phyloP scores from a whole-genome alignment of 495 filamentous ascomycete genomes.

The Acidiella bohemica region DNA sequence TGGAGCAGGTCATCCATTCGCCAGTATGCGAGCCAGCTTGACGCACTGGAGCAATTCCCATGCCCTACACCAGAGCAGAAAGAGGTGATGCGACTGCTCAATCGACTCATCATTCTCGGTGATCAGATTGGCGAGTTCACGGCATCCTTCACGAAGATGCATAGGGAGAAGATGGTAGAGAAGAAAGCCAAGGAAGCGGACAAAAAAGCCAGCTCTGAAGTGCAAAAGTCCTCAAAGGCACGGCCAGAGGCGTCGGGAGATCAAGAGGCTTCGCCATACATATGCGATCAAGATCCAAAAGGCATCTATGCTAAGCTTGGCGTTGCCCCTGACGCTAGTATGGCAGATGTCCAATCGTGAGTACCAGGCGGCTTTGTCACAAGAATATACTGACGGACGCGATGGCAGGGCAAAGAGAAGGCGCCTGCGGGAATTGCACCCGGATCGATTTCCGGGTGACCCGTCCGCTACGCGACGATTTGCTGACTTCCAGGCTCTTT shows the following conservation, averaged over 20 bases:
- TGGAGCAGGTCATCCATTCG: conserved; percentile 5
- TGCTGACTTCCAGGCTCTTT: conserved; percentile 2
- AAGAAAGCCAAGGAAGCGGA: not conserved
- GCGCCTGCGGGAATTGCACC: not conserved
- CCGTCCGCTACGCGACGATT: not conserved
- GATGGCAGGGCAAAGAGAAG: not conserved
- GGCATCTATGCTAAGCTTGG: conserved; percentile 7
- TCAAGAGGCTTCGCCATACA: too few species aligned
- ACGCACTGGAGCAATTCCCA: not conserved
- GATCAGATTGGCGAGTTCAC: conserved; percentile 3
- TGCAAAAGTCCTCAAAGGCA: too few species aligned
- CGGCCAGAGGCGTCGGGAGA: too few species aligned
- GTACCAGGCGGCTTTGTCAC: too few species aligned
- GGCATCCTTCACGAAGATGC: not conserved
- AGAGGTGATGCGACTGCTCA: conserved; percentile 6
- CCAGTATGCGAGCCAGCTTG: not conserved
- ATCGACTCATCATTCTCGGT: conserved; percentile 3
- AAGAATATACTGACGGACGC: not conserved
- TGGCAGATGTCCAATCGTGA: not conserved
- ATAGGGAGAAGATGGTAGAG: not conserved
- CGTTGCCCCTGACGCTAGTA: not conserved
- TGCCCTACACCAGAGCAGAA: conserved; percentile 4
- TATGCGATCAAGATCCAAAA: conserved; percentile 8
- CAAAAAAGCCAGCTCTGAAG: too few species aligned
- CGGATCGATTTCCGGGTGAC: conserved; percentile 1